Conservation (phyloP, 441 rosid genomes). For the Syzygium malaccense region DNA sequence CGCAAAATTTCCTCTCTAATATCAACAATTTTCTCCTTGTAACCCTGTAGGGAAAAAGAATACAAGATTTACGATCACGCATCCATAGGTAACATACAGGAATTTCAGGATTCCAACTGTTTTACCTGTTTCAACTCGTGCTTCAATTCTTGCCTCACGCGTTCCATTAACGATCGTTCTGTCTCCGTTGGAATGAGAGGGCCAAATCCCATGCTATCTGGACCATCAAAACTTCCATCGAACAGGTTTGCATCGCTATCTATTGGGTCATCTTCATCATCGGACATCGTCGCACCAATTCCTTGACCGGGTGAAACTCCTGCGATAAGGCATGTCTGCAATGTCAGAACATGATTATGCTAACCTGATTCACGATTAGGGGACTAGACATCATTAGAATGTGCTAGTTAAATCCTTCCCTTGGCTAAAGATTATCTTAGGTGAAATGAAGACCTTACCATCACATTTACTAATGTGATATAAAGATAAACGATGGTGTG, state of each 20-base stretch:
- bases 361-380: not conserved
- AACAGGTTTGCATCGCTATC: conserved; percentile 84
- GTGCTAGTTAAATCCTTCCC: not conserved
- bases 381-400: not conserved
- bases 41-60: conserved; percentile 43
- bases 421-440: not conserved
- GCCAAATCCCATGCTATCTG: conserved; percentile 80
- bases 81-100: not conserved
- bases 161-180: conserved; percentile 94
- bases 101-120: not conserved
- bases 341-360: not conserved
- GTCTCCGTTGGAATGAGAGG: conserved; percentile 93
- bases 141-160: conserved; percentile 93
- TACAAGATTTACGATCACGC: not conserved
- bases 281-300: conserved; percentile 96
- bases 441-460: not conserved
- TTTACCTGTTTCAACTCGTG: conserved; percentile 93
- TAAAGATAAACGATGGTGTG: not conserved
- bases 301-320: conserved; percentile 98
- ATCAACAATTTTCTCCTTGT: conserved; percentile 92
- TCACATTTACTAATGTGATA: not conserved
- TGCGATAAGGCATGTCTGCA: conserved; percentile 10
- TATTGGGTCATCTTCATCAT: conserved; percentile 93
- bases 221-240: conserved; percentile 71
- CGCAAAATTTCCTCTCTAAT: conserved; percentile 96